Conservation (phyloP, 371 early-diverging fungal genomes). For the Mycotypha africana region DNA sequence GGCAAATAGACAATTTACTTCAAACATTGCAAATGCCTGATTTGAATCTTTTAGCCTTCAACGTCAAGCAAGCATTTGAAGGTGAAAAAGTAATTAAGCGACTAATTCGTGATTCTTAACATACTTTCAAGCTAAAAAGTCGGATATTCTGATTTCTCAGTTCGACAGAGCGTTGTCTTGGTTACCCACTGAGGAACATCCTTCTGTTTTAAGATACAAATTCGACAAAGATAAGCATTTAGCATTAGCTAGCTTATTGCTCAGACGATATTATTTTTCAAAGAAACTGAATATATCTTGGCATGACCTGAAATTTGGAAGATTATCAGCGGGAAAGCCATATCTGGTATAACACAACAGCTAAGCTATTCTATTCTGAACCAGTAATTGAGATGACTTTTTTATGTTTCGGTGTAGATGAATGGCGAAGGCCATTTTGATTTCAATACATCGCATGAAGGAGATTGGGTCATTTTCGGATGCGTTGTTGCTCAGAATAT, state of each 20-base stretch:
- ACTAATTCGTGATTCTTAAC: too few species aligned
- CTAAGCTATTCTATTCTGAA: not conserved
- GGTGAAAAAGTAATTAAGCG: constrained; percentile 17
- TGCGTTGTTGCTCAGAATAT: constrained; percentile 7
- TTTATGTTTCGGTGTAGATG: too few species aligned
- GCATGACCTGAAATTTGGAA: constrained; percentile 17
- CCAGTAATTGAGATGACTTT: too few species aligned
- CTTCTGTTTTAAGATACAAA: constrained; percentile 24
- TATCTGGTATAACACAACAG: constrained; percentile 9
- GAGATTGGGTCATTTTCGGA: constrained; percentile 56
- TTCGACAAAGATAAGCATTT: constrained; percentile 25
- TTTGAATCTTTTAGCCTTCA: constrained; percentile 15
- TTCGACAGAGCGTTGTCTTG: constrained; percentile 24
- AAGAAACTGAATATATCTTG: constrained; percentile 15
- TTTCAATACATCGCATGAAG: constrained; percentile 62
- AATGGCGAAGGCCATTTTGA: constrained; percentile 12
- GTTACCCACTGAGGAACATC: constrained; percentile 22
- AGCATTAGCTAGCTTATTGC: constrained; percentile 25
- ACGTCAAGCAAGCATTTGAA: constrained; percentile 13
- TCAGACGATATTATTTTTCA: constrained; percentile 31
- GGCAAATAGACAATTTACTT: too few species aligned
- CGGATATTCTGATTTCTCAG: constrained; percentile 9
- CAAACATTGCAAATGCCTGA: too few species aligned
- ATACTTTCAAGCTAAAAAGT: too few species aligned
- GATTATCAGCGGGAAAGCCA: constrained; percentile 18